Conservation (phyloP, 257 asterid species). For the Verbena officinalis region DNA sequence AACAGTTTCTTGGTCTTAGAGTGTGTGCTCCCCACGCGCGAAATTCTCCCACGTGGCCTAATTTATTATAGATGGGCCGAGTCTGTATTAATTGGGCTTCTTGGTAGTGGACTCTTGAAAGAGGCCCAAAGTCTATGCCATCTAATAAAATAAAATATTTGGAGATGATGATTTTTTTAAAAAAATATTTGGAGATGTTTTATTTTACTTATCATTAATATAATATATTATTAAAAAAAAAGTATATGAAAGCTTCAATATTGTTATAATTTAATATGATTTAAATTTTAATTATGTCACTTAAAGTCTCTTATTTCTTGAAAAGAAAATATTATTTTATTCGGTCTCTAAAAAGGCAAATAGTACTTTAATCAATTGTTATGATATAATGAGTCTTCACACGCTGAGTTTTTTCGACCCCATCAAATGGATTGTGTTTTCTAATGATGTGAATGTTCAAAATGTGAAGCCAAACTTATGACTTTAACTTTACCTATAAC, state of each 20-base stretch:
- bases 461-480: background rate
- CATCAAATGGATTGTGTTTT: background rate
- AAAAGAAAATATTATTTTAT: too few species aligned
- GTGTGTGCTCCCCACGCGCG: slow-evolving; percentile 27
- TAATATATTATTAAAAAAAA: too few species aligned
- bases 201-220: too few species aligned
- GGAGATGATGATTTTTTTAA: too few species aligned
- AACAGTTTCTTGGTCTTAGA: too few species aligned
- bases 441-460: slow-evolving; percentile 14
- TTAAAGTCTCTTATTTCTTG: too few species aligned
- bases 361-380: background rate
- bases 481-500: slow-evolving; percentile 18
- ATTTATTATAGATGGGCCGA: background rate
- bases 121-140: background rate
- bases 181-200: too few species aligned
- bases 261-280: too few species aligned
- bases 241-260: too few species aligned
- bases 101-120: background rate
- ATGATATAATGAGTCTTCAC: slow-evolving; percentile 15
- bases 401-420: slow-evolving; percentile 29
- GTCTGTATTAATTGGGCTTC: too few species aligned
- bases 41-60: slow-evolving; percentile 9
- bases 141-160: background rate
- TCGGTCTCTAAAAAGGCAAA: background rate
- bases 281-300: too few species aligned